Base-by-base conservation (phyloP, 2,329 filamentous ascomycete species). In the Pestalotiopsis fici region DNA sequence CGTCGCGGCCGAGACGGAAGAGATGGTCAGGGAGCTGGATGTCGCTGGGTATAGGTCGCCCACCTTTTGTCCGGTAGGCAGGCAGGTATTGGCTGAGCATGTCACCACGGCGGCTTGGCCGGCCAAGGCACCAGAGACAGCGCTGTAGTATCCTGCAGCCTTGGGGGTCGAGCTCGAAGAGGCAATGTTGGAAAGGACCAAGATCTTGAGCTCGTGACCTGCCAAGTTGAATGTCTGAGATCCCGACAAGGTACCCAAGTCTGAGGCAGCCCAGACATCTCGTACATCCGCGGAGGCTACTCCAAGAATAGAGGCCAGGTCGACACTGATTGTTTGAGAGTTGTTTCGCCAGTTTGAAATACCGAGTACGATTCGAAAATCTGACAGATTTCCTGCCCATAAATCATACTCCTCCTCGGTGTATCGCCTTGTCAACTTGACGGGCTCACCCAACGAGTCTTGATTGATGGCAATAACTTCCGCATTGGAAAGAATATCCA, bases 391-490 rank as follows among this genome's bases (percentile, higher is more conserved):
- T 0, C 85, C 85, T 28, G 81, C 80, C 84, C 84, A 87, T 0
- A 87, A 74, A 65, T 88, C 86, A 75, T 83, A 86, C 55, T 82
- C 80, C 31, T 83, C 81, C 25, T 83, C 80, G 0, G 83, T 83
- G 71, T 83, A 82, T 4, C 85, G 79, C 4, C 83, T 77, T 1
- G 83, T 74, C 1, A 90, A 77, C n/a, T 79, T 79, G 0, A 86
- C 85, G 57, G 86, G 85, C 65, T 83, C 76, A 0, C 81, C 86
- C 0, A 89, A 74, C 0, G 82, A 68, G 71, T 90, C 88, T 70
- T 90, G 87, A 70, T 89, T 89, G 72, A 87, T 85, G 0, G 83
- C 83, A 27, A 90, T 85, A 25, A 87, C 82, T 65, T 87, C 86
- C 28, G 81, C 78, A 74, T 89, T 88, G 1, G 78, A 78, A 59